These are phyloP conservation scores for Ceratobasidium sp. DNA, from an alignment of 1,284 basidiomycete species.

Conservation along the genomic window DNA sequence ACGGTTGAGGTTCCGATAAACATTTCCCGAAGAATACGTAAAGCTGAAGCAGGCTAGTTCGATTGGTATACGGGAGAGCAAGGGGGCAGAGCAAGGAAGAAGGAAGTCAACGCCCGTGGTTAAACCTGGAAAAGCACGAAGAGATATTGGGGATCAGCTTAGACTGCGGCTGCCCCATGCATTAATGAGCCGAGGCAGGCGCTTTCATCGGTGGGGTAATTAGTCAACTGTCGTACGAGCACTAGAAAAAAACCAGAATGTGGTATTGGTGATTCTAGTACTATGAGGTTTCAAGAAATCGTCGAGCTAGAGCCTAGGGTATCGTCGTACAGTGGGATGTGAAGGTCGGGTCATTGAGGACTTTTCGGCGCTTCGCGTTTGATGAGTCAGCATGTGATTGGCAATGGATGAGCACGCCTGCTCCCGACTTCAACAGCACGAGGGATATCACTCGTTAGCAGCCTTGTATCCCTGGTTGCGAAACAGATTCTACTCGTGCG, in stretches of 20 bases:
- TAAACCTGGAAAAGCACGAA: too few relatives aligned
- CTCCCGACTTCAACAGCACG: neutral
- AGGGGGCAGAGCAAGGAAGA: neutral
- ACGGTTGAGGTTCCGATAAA: slow-evolving; percentile 20
- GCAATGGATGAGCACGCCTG: neutral
- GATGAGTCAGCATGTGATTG: neutral
- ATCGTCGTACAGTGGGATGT: neutral
- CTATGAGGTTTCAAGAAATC: neutral
- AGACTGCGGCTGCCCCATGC: neutral
- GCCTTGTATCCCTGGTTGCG: neutral
- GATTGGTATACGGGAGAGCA: neutral
- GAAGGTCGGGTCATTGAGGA: neutral
- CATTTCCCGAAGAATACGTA: neutral
- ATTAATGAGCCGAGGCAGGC: neutral
- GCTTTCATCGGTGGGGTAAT: neutral
- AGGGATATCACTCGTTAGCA: neutral
- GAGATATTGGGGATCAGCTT: neutral
- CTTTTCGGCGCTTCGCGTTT: neutral
- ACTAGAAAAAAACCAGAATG: neutral
- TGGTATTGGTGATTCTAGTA: neutral
- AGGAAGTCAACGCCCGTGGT: neutral
- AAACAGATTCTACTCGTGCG: slow-evolving; percentile 34
- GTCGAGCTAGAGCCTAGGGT: too few relatives aligned
- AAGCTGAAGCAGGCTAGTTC: neutral
- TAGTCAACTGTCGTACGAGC: slow-evolving; percentile 1